Base-by-base conservation (phyloP, 2,329 filamentous ascomycete genomes). In the Penicillium fuscoglaucum region DNA sequence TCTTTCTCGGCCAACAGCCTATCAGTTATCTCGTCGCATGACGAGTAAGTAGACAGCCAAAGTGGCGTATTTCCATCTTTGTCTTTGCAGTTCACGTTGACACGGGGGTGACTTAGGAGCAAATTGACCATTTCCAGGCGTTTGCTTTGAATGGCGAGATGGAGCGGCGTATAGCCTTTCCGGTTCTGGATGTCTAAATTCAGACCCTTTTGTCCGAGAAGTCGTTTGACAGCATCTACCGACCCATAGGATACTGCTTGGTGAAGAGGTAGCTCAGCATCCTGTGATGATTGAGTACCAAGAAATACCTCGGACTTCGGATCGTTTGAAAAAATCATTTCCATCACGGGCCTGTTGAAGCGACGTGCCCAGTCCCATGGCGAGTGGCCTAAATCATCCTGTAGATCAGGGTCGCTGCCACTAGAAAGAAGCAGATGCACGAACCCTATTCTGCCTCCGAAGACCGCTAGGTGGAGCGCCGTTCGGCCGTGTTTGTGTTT, bases 261-360 rank as follows among this genome's bases (percentile, higher is more conserved):
- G 13, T 59, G 21, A 21, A 59, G 47, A 1, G 41, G 52, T n/a
- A 52, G 57, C 52, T 50, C 4, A 37, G 41, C 37, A 6, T 59
- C 21, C 35, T 47, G 7, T 52, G 26, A 46, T 47, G 2, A 33
- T 41, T 33, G 10, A 21, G 37, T 24, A 4, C 49, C 12, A 43
- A 51, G 39, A 43, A 43, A 51, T 12, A 51, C 4, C 3, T 51
- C 17, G 39, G 37, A 19, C 2, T 15, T 6, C 19, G 49, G 49
- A 6, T 43, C 28, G n/a, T 51, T 43, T 3, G n/a, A 43, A 41
- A 51, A 10, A 43, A 51, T 51, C n/a, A 51, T 43, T 33, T 43
- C 3, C n/a, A 51, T 51, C 28, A 51, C 37, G 37, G 54, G 54
- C 15, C 54, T 44, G 9, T 46, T 40, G 5, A 45, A 37, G 15